Percentiles rank a stretch among this genome's conserved stretches.
phyloP scores from a whole-genome alignment of 768 basidiomycete species.

The Serpula lacrymans region DNA sequence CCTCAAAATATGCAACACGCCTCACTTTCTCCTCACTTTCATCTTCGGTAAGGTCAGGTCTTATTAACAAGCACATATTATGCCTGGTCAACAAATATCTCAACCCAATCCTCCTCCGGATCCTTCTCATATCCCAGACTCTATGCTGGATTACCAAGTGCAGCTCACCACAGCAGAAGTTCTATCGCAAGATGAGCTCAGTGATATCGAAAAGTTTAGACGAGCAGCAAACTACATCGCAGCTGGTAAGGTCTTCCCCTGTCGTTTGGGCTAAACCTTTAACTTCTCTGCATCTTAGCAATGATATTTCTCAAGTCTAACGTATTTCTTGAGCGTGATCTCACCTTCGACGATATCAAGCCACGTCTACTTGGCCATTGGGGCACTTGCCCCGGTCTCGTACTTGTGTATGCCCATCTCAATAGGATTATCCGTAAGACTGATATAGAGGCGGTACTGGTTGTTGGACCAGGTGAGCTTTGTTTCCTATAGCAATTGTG shows the following conservation, averaged over 20 bases:
- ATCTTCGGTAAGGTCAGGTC: too few species aligned
- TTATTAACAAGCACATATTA: too few species aligned
- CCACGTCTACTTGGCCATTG: conserved; percentile 78
- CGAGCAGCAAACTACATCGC: conserved; percentile 69
- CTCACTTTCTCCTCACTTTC: conserved; percentile 1
- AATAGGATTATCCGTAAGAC: conserved; percentile 61
- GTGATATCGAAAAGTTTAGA: conserved; percentile 49
- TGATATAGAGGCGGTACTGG: conserved; percentile 62
- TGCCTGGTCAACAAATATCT: conserved; percentile 59
- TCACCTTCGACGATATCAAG: conserved; percentile 73
- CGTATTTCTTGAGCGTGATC: conserved; percentile 56
- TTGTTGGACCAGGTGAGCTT: conserved; percentile 69
- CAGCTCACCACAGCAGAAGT: conserved; percentile 43
- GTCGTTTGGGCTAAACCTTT: conserved; percentile 4
- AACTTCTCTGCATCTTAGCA: conserved; percentile 40
- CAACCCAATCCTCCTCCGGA: conserved; percentile 69
- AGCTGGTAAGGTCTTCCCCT: conserved; percentile 44
- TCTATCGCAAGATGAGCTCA: conserved; percentile 49
- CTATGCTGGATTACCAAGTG: conserved; percentile 47
- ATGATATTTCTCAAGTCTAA: conserved; percentile 85
- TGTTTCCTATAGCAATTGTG: neutral
- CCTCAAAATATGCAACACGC: too few species aligned
- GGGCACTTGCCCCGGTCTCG: conserved; percentile 80
- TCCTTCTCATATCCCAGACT: conserved; percentile 61
- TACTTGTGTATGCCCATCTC: conserved; percentile 69